Conservation (phyloP, 495 filamentous ascomycete genomes). For the Xylaria acuta region DNA sequence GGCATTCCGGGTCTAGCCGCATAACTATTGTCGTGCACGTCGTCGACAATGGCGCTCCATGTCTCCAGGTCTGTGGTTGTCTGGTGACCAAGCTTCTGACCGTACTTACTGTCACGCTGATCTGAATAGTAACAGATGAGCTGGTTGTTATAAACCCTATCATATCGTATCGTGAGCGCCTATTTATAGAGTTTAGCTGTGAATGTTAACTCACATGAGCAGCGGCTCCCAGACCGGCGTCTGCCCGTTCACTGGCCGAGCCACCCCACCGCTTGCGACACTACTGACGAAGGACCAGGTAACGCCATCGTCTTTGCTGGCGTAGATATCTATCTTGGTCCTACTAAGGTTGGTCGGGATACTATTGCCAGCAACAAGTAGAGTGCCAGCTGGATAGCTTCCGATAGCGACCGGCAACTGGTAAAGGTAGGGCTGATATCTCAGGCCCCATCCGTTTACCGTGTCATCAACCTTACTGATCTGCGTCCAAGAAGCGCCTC, state of each 20-base stretch:
- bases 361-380: slow-evolving; percentile 68
- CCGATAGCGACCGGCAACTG: slow-evolving; percentile 63
- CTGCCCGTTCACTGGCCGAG: slow-evolving; percentile 64
- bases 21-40: slow-evolving; percentile 64
- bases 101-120: slow-evolving; percentile 67
- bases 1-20: slow-evolving; percentile 74
- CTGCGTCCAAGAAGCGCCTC: slow-evolving; percentile 66
- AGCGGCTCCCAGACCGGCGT: slow-evolving; percentile 78
- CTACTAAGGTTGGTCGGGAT: slow-evolving; percentile 66
- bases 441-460: slow-evolving; percentile 67
- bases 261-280: slow-evolving; percentile 68
- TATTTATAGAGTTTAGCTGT: neutral
- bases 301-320: slow-evolving; percentile 60
- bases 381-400: slow-evolving; percentile 61
- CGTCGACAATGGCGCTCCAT: slow-evolving; percentile 66
- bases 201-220: slow-evolving; percentile 47
- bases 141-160: slow-evolving; percentile 54
- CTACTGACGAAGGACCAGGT: slow-evolving; percentile 72
- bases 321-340: slow-evolving; percentile 74
- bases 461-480: slow-evolving; percentile 66
- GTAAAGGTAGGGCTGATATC: slow-evolving; percentile 72
- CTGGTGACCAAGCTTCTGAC: slow-evolving; percentile 72
- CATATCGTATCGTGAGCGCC: neutral
- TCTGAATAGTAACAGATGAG: slow-evolving; percentile 73
- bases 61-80: slow-evolving; percentile 59